phyloP scores from a whole-genome alignment of 1,284 basidiomycete species.

The Ganoderma resinaceum region DNA sequence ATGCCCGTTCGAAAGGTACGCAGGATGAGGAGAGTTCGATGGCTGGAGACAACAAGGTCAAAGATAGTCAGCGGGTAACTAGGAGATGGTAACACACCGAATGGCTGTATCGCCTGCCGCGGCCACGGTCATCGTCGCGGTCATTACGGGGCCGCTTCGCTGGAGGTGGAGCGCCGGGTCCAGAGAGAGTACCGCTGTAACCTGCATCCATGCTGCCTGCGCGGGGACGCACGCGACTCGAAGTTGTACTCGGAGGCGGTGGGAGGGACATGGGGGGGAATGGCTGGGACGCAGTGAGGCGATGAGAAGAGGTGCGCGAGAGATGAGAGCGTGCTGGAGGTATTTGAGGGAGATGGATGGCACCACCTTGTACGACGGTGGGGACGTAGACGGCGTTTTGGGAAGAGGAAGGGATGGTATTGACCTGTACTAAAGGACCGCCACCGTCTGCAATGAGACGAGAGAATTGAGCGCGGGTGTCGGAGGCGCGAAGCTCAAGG shows the following conservation, averaged over 20 bases:
- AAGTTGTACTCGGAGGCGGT: slow-evolving; percentile 36
- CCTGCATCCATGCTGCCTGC: slow-evolving; percentile 49
- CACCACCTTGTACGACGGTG: slow-evolving; percentile 23
- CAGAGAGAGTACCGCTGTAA: slow-evolving; percentile 35
- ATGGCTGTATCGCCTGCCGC: slow-evolving; percentile 29
- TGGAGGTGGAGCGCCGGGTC: slow-evolving; percentile 48
- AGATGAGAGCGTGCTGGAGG: slow-evolving; percentile 32
- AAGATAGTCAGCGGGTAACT: background rate
- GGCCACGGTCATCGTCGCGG: slow-evolving; percentile 32
- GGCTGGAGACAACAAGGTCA: slow-evolving; percentile 27
- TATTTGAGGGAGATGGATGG: slow-evolving; percentile 16
- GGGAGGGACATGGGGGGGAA: slow-evolving; percentile 38
- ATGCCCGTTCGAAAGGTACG: slow-evolving; percentile 33
- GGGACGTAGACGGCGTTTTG: slow-evolving; percentile 26
- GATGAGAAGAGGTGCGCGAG: slow-evolving; percentile 22
- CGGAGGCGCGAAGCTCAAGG: slow-evolving; percentile 53
- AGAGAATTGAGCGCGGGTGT: slow-evolving; percentile 58
- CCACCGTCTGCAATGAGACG: slow-evolving; percentile 54
- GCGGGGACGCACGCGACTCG: slow-evolving; percentile 47
- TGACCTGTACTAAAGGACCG: slow-evolving; percentile 46
- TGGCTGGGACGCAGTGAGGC: slow-evolving; percentile 36
- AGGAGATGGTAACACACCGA: slow-evolving; percentile 35
- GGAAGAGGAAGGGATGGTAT: slow-evolving; percentile 16
- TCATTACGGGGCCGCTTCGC: slow-evolving; percentile 52
- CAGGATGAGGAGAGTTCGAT: slow-evolving; percentile 32